These are phyloP conservation scores for Wickerhamiella lipophila DNA, from an alignment of 805 yeast genomes.

Conservation along the genomic window DNA sequence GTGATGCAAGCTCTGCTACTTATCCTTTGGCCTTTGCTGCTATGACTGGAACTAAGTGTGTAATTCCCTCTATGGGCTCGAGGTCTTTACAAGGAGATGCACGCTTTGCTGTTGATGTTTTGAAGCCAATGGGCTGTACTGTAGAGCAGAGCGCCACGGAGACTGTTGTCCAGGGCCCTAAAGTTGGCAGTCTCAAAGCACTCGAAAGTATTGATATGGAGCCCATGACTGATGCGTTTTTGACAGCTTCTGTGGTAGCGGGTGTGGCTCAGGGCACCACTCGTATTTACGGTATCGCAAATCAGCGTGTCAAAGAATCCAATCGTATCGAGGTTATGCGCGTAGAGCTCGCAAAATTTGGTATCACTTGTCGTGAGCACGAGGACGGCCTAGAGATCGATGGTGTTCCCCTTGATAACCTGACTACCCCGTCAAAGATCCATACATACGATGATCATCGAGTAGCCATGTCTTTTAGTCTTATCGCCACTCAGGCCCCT, in stretches of 20 bases:
- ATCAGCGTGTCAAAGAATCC: slow-evolving; percentile 96
- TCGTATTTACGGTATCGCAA: slow-evolving; percentile 87
- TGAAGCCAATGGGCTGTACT: slow-evolving; percentile 87
- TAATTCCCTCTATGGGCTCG: slow-evolving; percentile 88
- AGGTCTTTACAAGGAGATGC: slow-evolving; percentile 95
- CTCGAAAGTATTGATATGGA: slow-evolving; percentile 84
- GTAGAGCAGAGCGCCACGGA: slow-evolving; percentile 74
- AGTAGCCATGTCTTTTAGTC: slow-evolving; percentile 93
- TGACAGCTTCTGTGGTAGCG: slow-evolving; percentile 93
- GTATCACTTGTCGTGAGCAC: slow-evolving; percentile 70
- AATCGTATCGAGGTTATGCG: slow-evolving; percentile 94
- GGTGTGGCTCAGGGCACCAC: slow-evolving; percentile 74
- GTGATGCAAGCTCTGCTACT: slow-evolving; percentile 96
- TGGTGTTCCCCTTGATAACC: slow-evolving; percentile 28
- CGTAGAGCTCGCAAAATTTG: slow-evolving; percentile 74
- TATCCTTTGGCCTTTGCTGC: slow-evolving; percentile 98
- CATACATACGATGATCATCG: slow-evolving; percentile 89
- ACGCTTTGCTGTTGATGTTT: slow-evolving; percentile 83
- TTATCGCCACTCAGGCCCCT: slow-evolving; percentile 60
- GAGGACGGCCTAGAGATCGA: slow-evolving; percentile 86
- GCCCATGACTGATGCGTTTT: slow-evolving; percentile 98
- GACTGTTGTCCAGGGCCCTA: slow-evolving; percentile 91
- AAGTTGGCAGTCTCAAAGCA: slow-evolving; percentile 44
- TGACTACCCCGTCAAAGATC: slow-evolving; percentile 16
- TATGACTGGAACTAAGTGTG: slow-evolving; percentile 80